Base-by-base conservation (phyloP, 2,329 filamentous ascomycete species). In the Zymoseptoria ardabiliae region DNA sequence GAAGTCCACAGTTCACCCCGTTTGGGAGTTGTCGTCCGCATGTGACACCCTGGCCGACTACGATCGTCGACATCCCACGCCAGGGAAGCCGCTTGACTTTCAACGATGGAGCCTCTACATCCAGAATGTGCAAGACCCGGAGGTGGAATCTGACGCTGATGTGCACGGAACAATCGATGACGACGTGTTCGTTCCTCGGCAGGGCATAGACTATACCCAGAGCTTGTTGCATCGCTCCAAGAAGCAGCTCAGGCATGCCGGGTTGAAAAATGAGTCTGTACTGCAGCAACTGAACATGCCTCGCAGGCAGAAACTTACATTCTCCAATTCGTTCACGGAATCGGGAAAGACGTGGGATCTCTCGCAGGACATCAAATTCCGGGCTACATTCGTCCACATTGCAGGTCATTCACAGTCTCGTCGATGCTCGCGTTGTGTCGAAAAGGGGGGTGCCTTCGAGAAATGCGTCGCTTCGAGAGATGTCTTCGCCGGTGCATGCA, bases 251-350 rank as follows among this genome's bases (percentile, higher is more conserved):
- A 30, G 6, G 2, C 8, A 8, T 3, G 21, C 22, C 28, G 50
- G 50, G 9, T 8, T 57, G 25, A 50, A 28, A 7, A 52, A 49
- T 23, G 25, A 25, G 9, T 28, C 55, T 3, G 51, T 50, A 7
- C 49, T 57, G 21, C 50, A 51, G 3, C 48, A 57, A 20, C 50
- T 57, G 28, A 57, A 57, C 30, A 57, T 57, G 50, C 56, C 56
- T 4, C 25, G 45, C 5, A 22, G 56, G 50, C 56, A 57, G 11
- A 45, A 20, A 22, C 50, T 57, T 3, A 48, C 28, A 11, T 57
- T 57, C n/a, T 45, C 56, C 5, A 51, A 53, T 28, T 10, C 23
- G 2, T 57, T 53, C 8, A 19, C 53, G 21, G 30, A 22, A 19
- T 9, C 25, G 19, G 50, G 50, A 21, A 25, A 30, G 11, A 53